These are phyloP conservation scores for Paragyromitra xinjiangensis DNA, from an alignment of 495 filamentous ascomycete species.

Conservation along the genomic window DNA sequence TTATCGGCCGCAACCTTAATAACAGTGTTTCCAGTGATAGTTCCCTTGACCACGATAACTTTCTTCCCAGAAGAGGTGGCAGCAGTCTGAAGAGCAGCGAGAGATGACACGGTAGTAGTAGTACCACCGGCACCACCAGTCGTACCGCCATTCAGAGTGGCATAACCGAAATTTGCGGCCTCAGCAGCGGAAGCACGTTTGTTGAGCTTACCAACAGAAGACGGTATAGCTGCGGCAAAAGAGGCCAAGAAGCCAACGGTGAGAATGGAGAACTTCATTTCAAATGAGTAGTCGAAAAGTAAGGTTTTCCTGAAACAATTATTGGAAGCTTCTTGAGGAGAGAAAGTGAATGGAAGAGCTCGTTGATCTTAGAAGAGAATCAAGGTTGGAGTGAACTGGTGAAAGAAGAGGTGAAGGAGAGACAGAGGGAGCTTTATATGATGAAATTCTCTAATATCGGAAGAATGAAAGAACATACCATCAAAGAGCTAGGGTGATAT, in stretches of 20 bases:
- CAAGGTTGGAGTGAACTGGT: slow-evolving; percentile 23
- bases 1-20: slow-evolving; percentile 66
- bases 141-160: slow-evolving; percentile 60
- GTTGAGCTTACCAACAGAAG: slow-evolving; percentile 23
- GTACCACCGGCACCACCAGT: slow-evolving; percentile 68
- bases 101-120: slow-evolving; percentile 68
- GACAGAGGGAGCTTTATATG: slow-evolving; percentile 20
- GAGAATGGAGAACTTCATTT: slow-evolving; percentile 47
- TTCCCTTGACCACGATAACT: slow-evolving; percentile 63
- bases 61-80: slow-evolving; percentile 61
- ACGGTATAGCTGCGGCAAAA: slow-evolving; percentile 20
- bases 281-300: slow-evolving; percentile 12
- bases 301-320: slow-evolving; percentile 29
- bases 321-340: neutral
- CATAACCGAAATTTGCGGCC: slow-evolving; percentile 58
- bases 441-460: neutral
- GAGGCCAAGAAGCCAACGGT: slow-evolving; percentile 33
- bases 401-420: neutral
- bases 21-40: slow-evolving; percentile 62
- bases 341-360: slow-evolving; percentile 14
- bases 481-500: neutral
- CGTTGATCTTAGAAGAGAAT: slow-evolving; percentile 13
- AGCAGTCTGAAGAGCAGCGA: slow-evolving; percentile 65
- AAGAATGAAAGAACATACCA: neutral
- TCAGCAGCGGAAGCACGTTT: slow-evolving; percentile 59